Percentiles rank a stretch among this genome's conserved stretches.
phyloP scores from a whole-genome alignment of 1,284 basidiomycete genomes.

The Pascua guehoae region DNA sequence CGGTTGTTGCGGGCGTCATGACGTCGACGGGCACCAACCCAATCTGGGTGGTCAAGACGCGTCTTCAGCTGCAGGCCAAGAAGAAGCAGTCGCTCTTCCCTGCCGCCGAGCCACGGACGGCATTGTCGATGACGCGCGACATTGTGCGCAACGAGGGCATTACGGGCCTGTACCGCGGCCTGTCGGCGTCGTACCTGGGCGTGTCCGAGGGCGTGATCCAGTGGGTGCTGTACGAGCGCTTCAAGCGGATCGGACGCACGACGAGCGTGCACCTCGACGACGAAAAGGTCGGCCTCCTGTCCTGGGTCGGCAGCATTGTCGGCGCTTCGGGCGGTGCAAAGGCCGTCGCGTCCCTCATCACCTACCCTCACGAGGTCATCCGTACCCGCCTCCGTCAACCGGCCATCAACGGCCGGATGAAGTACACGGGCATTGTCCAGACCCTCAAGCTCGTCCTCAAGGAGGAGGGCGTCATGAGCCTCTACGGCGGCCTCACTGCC shows the following conservation, averaged over 20 bases:
- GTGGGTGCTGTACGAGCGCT: conserved; percentile 88
- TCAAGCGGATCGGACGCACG: conserved; percentile 36
- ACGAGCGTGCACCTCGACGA: conserved; percentile 15
- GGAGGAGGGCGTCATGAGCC: conserved; percentile 70
- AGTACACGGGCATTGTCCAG: conserved; percentile 82
- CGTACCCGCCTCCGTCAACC: conserved; percentile 90
- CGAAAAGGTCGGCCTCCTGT: conserved; percentile 54
- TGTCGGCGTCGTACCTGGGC: conserved; percentile 91
- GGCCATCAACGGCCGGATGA: conserved; percentile 55
- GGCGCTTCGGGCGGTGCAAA: conserved; percentile 92
- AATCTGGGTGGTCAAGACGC: conserved; percentile 96
- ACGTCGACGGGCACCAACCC: conserved; percentile 96
- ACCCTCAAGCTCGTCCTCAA: conserved; percentile 79
- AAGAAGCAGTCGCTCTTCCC: conserved; percentile 23
- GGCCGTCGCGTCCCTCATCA: conserved; percentile 85
- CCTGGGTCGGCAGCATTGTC: conserved; percentile 64
- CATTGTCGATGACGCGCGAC: conserved; percentile 61
- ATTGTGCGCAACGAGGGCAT: conserved; percentile 81
- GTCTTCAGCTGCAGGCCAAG: conserved; percentile 63
- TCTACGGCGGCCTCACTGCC: conserved; percentile 91
- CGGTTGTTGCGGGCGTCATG: conserved; percentile 72
- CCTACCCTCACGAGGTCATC: conserved; percentile 95
- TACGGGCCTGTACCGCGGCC: conserved; percentile 86
- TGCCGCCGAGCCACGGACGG: conserved; percentile 19
- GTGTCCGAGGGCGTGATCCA: conserved; percentile 97